phyloP scores from a whole-genome alignment of 805 yeast species.

The Yarrowia alimentaria region DNA sequence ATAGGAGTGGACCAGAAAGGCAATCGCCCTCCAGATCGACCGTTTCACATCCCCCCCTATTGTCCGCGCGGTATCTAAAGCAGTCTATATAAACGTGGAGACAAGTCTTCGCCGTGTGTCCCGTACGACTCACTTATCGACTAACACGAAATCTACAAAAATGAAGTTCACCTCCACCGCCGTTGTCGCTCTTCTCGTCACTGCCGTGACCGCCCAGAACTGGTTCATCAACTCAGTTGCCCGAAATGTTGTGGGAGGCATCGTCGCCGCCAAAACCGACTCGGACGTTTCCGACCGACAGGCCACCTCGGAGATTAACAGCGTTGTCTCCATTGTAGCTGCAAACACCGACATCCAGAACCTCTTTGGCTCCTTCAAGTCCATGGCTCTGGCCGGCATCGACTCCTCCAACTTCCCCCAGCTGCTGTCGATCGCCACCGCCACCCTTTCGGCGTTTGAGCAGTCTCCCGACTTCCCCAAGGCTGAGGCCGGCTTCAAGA shows the following conservation, averaged over 20 bases:
- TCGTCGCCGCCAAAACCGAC: conserved; percentile 26
- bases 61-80: no score
- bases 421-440: conserved; percentile 17
- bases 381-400: conserved; percentile 11
- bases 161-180: not conserved
- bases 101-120: no score
- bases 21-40: no score
- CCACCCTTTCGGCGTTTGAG: conserved; percentile 22
- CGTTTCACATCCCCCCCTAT: no score
- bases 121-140: no score
- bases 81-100: no score
- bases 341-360: conserved; percentile 22
- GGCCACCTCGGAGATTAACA: conserved; percentile 27
- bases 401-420: conserved; percentile 20
- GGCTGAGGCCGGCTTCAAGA: conserved; percentile 22
- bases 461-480: conserved; percentile 23
- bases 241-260: conserved; percentile 9
- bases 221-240: conserved; percentile 13
- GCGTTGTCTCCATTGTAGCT: conserved; percentile 18
- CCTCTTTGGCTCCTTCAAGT: conserved; percentile 4
- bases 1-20: no score
- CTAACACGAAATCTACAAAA: not conserved
- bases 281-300: conserved; percentile 24
- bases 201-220: conserved; percentile 13
- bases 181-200: conserved; percentile 1